Conservation (phyloP, 1,139 yeast genomes). For the Eremothecium coryli region DNA sequence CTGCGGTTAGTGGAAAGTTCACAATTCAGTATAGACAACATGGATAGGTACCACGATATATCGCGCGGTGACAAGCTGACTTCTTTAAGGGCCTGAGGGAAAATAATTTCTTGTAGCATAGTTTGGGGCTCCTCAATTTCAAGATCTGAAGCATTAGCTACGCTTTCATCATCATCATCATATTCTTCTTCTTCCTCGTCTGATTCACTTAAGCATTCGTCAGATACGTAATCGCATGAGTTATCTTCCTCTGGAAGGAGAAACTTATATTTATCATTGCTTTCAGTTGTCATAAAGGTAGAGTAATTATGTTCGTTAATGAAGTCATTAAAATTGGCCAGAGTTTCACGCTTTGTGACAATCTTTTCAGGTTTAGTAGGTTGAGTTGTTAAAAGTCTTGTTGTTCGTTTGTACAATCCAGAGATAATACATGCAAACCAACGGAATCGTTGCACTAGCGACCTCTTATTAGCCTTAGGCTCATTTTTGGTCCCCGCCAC, state of each 20-base stretch:
- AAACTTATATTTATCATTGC: slow-evolving; percentile 10
- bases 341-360: background rate
- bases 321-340: slow-evolving; percentile 16
- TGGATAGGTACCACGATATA: slow-evolving; percentile 24
- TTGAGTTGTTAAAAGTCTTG: slow-evolving; percentile 4
- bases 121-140: background rate
- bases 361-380: background rate
- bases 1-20: slow-evolving; percentile 19
- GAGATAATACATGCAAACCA: slow-evolving; percentile 3
- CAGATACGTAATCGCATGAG: slow-evolving; percentile 37
- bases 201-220: slow-evolving; percentile 12
- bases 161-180: slow-evolving; percentile 15
- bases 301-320: slow-evolving; percentile 23
- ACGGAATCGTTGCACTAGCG: slow-evolving; percentile 5
- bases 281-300: slow-evolving; percentile 18
- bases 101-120: slow-evolving; percentile 18
- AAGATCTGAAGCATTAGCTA: slow-evolving; percentile 11
- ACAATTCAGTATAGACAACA: slow-evolving; percentile 24
- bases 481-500: slow-evolving; percentile 10
- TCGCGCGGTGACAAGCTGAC: slow-evolving; percentile 13
- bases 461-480: slow-evolving; percentile 7
- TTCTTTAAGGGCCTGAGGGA: slow-evolving; percentile 16
- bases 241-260: slow-evolving; percentile 40
- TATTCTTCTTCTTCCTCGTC: slow-evolving; percentile 17
- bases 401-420: slow-evolving; percentile 1